Conservation (phyloP, 208 protist species). For the Leishmania amazonensis region DNA sequence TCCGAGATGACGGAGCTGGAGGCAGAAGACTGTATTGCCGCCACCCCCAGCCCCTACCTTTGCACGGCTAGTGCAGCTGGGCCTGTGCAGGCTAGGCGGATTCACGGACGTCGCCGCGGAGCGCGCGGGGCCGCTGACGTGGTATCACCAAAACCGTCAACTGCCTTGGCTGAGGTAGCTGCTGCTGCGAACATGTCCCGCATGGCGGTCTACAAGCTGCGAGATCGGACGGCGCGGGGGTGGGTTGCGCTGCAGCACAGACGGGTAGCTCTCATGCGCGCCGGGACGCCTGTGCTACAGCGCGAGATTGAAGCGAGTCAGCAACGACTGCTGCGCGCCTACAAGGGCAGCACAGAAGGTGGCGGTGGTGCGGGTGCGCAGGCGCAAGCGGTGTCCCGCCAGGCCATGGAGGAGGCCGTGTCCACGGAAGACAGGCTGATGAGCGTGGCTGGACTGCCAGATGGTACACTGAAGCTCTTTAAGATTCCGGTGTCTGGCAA, state of each 20-base stretch:
- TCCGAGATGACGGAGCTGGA: constrained; percentile 1
- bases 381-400: background rate
- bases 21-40: background rate
- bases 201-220: constrained; percentile 24
- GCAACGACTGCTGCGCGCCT: constrained; percentile 19
- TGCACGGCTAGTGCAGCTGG: background rate
- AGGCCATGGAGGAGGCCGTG: background rate
- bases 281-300: constrained; percentile 23
- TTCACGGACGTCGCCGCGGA: background rate
- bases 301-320: constrained; percentile 34
- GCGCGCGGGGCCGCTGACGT: background rate
- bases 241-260: constrained; percentile 39
- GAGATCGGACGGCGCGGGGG: constrained; percentile 29
- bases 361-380: background rate
- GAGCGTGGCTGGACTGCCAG: background rate
- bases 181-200: constrained; percentile 12
- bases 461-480: background rate
- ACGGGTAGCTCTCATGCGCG: constrained; percentile 26
- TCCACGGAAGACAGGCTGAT: background rate
- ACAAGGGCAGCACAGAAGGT: background rate
- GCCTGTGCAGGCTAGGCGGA: background rate
- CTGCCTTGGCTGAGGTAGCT: background rate
- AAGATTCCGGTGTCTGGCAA: background rate
- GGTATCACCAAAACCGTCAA: too few relatives aligned
- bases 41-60: background rate